These are phyloP conservation scores for Dryas alaskensis DNA, from an alignment of 306 rosid species.

Conservation along the genomic window DNA sequence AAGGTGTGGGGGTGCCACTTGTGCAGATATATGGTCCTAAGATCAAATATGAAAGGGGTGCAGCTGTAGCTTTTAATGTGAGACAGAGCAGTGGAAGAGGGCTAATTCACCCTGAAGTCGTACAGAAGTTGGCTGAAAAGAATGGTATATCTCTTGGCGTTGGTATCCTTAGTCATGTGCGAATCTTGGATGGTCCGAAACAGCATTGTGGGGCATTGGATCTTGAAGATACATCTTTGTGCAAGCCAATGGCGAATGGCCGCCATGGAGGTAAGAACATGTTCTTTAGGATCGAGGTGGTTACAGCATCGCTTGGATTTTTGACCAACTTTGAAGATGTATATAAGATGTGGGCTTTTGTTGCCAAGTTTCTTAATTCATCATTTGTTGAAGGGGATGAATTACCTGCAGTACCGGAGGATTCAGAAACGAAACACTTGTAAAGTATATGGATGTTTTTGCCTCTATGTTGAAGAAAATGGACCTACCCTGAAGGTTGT, in stretches of 20 bases:
- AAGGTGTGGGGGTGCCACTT: slow-evolving; percentile 45
- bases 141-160: slow-evolving; percentile 84
- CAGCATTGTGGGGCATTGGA: slow-evolving; percentile 43
- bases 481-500: not conserved
- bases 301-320: slow-evolving; percentile 85
- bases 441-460: slow-evolving; percentile 17
- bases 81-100: slow-evolving; percentile 55
- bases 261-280: slow-evolving; percentile 55
- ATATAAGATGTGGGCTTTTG: slow-evolving; percentile 88
- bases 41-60: slow-evolving; percentile 95
- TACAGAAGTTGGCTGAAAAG: slow-evolving; percentile 84
- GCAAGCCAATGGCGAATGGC: slow-evolving; percentile 80
- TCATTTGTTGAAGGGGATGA: slow-evolving; percentile 39
- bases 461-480: not conserved
- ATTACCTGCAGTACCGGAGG: slow-evolving; percentile 38
- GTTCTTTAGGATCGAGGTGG: slow-evolving; percentile 84
- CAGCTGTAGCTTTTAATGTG: slow-evolving; percentile 86
- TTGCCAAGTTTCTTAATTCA: slow-evolving; percentile 88
- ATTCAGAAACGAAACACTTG: slow-evolving; percentile 20
- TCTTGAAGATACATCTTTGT: slow-evolving; percentile 64
- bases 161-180: slow-evolving; percentile 84
- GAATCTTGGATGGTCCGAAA: slow-evolving; percentile 56
- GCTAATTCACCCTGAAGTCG: slow-evolving; percentile 79
- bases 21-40: slow-evolving; percentile 93
- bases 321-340: slow-evolving; percentile 94